Conservation (phyloP, 73 alveolate genomes). For the Paraurostyla sp. region DNA sequence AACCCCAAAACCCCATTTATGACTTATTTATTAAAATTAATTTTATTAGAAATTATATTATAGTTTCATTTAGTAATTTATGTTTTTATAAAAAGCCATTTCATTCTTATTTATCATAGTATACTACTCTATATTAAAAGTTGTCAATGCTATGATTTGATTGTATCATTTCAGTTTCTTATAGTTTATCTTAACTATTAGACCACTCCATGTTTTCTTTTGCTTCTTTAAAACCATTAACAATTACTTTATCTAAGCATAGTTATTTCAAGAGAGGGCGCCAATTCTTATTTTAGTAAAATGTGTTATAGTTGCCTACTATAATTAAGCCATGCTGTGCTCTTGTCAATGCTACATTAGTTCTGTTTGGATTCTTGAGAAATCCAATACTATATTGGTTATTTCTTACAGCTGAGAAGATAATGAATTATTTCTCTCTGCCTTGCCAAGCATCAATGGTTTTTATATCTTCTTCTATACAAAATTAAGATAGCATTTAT, state of each 20-base stretch:
- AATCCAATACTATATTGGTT: slow-evolving; percentile 1
- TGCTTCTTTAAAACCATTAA: neutral
- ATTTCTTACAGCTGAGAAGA: slow-evolving; percentile 38
- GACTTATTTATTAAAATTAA: no score
- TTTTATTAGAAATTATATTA: no score
- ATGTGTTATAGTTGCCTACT: slow-evolving; percentile 70
- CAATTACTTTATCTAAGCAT: neutral
- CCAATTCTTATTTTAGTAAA: neutral
- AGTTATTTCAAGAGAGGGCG: neutral
- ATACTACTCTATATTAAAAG: no score
- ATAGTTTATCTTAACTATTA: no score
- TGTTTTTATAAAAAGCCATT: no score
- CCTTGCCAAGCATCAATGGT: slow-evolving; percentile 45
- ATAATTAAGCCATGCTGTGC: slow-evolving; percentile 84
- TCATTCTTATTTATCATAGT: no score
- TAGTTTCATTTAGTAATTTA: no score
- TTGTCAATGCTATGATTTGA: no score
- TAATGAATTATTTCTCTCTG: slow-evolving; percentile 3
- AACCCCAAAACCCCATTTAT: no score
- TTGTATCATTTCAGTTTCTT: no score
- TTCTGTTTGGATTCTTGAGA: slow-evolving; percentile 67
- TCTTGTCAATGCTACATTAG: slow-evolving; percentile 85
- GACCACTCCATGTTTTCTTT: no score
- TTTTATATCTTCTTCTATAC: neutral
- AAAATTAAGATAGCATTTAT: neutral